These are phyloP conservation scores for Calocybe cyanea DNA, from an alignment of 768 basidiomycete genomes.

Conservation along the genomic window DNA sequence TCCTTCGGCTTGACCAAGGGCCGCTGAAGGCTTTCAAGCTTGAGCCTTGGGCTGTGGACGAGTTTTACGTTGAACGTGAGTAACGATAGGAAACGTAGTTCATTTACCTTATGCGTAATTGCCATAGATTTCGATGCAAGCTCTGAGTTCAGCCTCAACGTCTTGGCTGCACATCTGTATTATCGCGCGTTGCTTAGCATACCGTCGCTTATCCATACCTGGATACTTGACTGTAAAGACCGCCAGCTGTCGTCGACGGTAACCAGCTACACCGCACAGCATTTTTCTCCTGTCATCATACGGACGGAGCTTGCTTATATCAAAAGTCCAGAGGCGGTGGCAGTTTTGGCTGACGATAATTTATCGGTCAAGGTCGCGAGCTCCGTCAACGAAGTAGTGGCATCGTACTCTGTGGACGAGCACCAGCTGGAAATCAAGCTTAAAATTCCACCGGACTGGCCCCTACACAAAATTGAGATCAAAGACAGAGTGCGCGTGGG, in stretches of 20 bases:
- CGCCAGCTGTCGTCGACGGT: conserved; percentile 79
- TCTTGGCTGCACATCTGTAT: conserved; percentile 84
- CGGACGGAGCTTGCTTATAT: conserved; percentile 76
- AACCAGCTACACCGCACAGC: conserved; percentile 70
- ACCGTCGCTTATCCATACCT: conserved; percentile 80
- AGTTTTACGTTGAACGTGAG: conserved; percentile 74
- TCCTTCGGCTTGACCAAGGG: conserved; percentile 66
- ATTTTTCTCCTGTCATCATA: conserved; percentile 90
- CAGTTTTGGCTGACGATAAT: conserved; percentile 71
- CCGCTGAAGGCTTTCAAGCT: conserved; percentile 70
- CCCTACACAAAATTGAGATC: conserved; percentile 84
- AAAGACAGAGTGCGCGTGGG: conserved; percentile 80
- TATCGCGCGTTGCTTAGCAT: conserved; percentile 82
- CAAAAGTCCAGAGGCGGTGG: conserved; percentile 46
- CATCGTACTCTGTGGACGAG: conserved; percentile 86
- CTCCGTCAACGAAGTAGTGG: conserved; percentile 77
- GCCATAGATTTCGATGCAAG: conserved; percentile 55
- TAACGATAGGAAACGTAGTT: conserved; percentile 2
- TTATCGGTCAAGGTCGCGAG: conserved; percentile 73
- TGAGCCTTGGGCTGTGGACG: conserved; percentile 82
- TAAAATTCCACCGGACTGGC: conserved; percentile 87
- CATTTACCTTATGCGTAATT: neutral
- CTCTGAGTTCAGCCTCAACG: conserved; percentile 45
- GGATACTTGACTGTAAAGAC: conserved; percentile 87
- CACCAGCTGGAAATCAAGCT: conserved; percentile 88